Conservation (phyloP, 2,329 filamentous ascomycete species). For the Elsinoe australis region DNA sequence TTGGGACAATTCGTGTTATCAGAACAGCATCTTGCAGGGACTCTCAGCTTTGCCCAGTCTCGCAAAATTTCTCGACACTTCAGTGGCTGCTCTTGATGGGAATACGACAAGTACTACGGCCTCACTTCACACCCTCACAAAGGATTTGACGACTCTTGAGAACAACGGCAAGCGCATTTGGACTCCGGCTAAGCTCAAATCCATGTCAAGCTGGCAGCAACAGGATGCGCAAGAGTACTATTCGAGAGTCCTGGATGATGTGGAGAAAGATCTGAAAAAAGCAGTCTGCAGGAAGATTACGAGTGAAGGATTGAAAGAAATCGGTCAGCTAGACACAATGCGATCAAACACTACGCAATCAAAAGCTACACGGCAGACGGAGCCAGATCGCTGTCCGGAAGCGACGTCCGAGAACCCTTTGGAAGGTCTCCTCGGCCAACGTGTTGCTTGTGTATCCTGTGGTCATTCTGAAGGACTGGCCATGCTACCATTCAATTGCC, state of each 20-base stretch:
- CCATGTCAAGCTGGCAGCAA: constrained; percentile 90
- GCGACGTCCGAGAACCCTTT: constrained; percentile 58
- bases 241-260: constrained; percentile 58
- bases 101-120: constrained; percentile 37
- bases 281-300: constrained; percentile 22
- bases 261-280: constrained; percentile 48
- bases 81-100: constrained; percentile 28
- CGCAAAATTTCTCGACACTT: constrained; percentile 25
- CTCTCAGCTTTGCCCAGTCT: constrained; percentile 68
- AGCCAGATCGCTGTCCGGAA: too few species aligned
- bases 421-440: constrained; percentile 79
- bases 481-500: constrained; percentile 86
- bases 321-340: constrained; percentile 13
- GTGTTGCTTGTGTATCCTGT: constrained; percentile 78
- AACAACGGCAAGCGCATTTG: constrained; percentile 72
- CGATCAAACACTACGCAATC: too few species aligned
- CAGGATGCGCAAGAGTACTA: constrained; percentile 98
- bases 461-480: constrained; percentile 81
- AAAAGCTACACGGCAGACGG: too few species aligned
- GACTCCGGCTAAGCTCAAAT: constrained; percentile 75
- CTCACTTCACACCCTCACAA: constrained; percentile 58
- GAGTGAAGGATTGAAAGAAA: constrained; percentile 10
- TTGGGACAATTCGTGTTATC: constrained; percentile 92
- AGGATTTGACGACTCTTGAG: constrained; percentile 58
- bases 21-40: constrained; percentile 75